Evolutionary conservation across 2,329 filamentous ascomycete species (phyloP).

Genomic region (Trichoderma sp.): DNA sequence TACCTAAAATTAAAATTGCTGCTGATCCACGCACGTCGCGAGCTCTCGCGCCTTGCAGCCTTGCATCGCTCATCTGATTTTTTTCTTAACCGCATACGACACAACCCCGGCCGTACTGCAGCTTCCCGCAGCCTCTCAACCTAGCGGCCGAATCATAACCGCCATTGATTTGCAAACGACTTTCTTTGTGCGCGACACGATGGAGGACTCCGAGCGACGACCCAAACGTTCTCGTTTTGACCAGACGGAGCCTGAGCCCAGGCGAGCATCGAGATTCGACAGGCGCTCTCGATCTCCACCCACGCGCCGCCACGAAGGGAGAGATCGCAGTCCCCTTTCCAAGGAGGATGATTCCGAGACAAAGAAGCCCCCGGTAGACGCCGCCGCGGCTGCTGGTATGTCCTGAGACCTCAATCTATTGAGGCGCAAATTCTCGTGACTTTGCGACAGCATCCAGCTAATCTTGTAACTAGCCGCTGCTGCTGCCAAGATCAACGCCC

Average conservation of each 20-base stretch:
- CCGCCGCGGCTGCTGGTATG: slow-evolving; percentile 75
- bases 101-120: not conserved
- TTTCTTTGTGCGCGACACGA: slow-evolving; percentile 22
- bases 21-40: slow-evolving; percentile 15
- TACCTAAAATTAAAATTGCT: not conserved
- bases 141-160: not conserved
- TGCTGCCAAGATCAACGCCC: slow-evolving; percentile 82
- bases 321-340: slow-evolving; percentile 76
- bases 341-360: slow-evolving; percentile 44
- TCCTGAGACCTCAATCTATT: slow-evolving; percentile 18
- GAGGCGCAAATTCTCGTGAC: slow-evolving; percentile 2
- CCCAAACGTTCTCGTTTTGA: slow-evolving; percentile 91
- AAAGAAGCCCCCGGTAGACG: slow-evolving; percentile 58
- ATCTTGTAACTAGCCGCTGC: slow-evolving; percentile 64
- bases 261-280: slow-evolving; percentile 79
- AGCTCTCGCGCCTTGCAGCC: slow-evolving; percentile 12
- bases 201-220: slow-evolving; percentile 77
- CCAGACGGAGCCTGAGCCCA: slow-evolving; percentile 79
- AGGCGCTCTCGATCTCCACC: slow-evolving; percentile 84
- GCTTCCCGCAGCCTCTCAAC: not conserved
- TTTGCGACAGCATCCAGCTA: slow-evolving; percentile 9
- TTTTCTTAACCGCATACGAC: not conserved
- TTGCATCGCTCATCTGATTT: slow-evolving; percentile 10
- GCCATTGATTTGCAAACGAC: not conserved
- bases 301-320: slow-evolving; percentile 63